Evolutionary conservation across 2,329 filamentous ascomycete genomes (phyloP).

Genomic region (Fusarium verticillioides): DNA sequence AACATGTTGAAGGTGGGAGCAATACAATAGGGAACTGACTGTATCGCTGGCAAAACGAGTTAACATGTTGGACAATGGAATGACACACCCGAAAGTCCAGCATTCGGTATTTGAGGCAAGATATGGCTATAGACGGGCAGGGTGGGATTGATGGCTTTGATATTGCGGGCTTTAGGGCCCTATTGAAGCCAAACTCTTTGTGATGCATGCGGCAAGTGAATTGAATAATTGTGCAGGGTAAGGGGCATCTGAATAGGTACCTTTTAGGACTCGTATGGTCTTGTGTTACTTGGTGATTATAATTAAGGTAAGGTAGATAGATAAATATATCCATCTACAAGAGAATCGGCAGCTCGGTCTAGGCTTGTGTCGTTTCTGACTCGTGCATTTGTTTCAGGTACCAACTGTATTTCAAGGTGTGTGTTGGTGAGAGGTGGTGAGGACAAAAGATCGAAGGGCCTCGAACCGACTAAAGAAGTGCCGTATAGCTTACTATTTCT

Average conservation of each 20-base stretch:
- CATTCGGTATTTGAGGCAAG: background rate
- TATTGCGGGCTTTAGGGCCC: slow-evolving; percentile 24
- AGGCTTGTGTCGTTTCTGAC: background rate
- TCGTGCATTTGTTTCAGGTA: background rate
- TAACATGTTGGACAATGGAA: background rate
- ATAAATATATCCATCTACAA: background rate
- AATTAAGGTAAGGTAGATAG: background rate
- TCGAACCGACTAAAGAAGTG: background rate
- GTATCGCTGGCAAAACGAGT: background rate
- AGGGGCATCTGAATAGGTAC: background rate
- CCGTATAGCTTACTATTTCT: background rate
- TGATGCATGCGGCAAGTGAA: slow-evolving; percentile 15
- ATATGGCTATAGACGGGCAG: slow-evolving; percentile 9
- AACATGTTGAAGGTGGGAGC: slow-evolving; percentile 56
- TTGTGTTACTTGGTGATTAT: background rate
- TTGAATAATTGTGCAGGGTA: slow-evolving; percentile 26
- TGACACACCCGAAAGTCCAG: background rate
- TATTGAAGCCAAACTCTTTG: slow-evolving; percentile 23
- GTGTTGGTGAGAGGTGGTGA: background rate
- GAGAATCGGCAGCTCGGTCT: background rate
- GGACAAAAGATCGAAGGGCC: background rate
- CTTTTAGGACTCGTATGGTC: background rate
- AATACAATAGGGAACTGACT: background rate
- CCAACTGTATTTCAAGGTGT: background rate
- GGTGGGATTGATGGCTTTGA: slow-evolving; percentile 13